Evolutionary conservation across 345 rosid genomes (phyloP), one percentile per base, ranked within the genome.

Genomic region (Salix caprea): DNA sequence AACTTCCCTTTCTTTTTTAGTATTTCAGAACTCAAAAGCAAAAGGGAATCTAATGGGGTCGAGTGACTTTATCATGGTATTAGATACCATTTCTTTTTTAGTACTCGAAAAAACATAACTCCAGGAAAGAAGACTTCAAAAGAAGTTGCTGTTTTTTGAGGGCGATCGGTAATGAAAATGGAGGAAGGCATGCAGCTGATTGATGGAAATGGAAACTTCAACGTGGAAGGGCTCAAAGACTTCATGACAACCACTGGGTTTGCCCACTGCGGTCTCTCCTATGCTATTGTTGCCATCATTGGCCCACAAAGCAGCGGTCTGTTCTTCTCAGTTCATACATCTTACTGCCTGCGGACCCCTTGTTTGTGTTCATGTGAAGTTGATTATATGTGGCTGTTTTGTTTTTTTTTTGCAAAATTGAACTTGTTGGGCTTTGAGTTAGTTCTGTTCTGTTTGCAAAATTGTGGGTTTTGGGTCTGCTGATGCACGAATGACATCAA

Each of bases 271-370:
- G 94, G 92, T 42, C 94, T 86, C 74, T 91, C 97, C 50, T 91
- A 91, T 73, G 89, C 94, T 6, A 90, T 91, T 30, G 97, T 91
- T 69, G 94, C 97, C 12, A 79, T 90, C 90, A 89, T 91, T 90
- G 94, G 97, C 71, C 92, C 97, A 13, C 94, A 91, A 30, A 90
- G 97, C 81, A 91, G 94, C 72, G 94, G 94, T 91, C 13, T 50
- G 14, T 58, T 58, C 62, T 58, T 56, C 23, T n/a, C 14, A 3
- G 14, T 1, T n/a, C 62, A n/a, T 58, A 58, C 62, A 2, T 58
- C 62, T 58, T n/a, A 3, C 13, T 58, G 28, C 23, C 26, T 10
- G 11, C 28, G 3, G 62, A 58, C 28, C 62, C 62, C 4, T 58
- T 58, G 28, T n/a, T 9, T 9, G 4, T 58, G 62, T 58, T 4